Conservation (phyloP, 2,329 filamentous ascomycete genomes). For the Paecilomyces sp. region DNA sequence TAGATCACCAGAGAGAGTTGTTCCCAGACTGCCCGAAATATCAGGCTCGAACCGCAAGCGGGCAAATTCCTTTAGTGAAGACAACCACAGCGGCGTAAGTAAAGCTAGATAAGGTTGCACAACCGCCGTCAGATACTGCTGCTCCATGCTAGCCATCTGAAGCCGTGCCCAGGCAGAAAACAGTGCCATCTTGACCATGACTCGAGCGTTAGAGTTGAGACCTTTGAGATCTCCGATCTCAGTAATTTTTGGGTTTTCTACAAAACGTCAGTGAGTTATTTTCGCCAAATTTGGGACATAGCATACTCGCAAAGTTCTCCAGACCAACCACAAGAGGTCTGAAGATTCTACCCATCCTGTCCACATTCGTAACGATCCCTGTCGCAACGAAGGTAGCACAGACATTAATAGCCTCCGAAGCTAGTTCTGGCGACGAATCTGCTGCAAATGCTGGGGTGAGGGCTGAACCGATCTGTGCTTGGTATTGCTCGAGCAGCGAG, state of each 20-base stretch:
- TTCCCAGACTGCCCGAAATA: constrained; percentile 82
- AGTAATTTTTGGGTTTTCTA: constrained; percentile 65
- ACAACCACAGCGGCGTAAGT: constrained; percentile 87
- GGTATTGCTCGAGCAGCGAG: constrained; percentile 93
- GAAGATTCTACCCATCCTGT: constrained; percentile 96
- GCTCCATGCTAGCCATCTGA: constrained; percentile 89
- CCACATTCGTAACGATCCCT: constrained; percentile 93
- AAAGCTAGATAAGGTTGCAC: constrained; percentile 84
- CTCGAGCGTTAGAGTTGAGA: constrained; percentile 88
- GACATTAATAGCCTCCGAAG: constrained; percentile 92
- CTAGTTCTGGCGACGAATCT: constrained; percentile 92
- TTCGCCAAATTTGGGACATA: neutral
- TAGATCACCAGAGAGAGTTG: constrained; percentile 74
- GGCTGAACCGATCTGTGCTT: constrained; percentile 95
- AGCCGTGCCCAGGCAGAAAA: constrained; percentile 97
- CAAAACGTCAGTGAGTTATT: constrained; percentile 4
- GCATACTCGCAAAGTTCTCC: constrained; percentile 74
- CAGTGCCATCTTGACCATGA: constrained; percentile 97
- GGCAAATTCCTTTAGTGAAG: constrained; percentile 88
- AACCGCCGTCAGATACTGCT: constrained; percentile 81
- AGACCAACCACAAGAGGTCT: constrained; percentile 86
- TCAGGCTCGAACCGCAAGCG: constrained; percentile 92
- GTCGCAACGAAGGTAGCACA: constrained; percentile 97
- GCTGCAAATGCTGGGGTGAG: constrained; percentile 92
- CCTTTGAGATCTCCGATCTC: constrained; percentile 89